phyloP scores from a whole-genome alignment of 768 basidiomycete species.

The Tylopilus intermedius region DNA sequence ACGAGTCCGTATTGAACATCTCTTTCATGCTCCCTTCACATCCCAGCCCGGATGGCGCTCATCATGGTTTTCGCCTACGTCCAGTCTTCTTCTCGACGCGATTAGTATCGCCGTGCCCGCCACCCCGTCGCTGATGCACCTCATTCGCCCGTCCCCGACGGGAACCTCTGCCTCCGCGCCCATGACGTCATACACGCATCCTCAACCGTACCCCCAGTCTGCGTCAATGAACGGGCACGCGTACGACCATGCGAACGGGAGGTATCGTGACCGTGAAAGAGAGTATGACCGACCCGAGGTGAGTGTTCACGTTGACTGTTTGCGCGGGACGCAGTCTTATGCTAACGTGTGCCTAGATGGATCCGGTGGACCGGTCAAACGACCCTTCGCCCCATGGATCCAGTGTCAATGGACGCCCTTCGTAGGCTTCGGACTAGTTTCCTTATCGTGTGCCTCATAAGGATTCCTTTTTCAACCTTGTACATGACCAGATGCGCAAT shows the following conservation, averaged over 20 bases:
- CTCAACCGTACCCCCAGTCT: constrained; percentile 4
- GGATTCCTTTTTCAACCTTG: neutral
- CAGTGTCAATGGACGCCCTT: constrained; percentile 21
- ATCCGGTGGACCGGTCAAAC: constrained; percentile 16
- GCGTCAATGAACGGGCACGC: constrained; percentile 23
- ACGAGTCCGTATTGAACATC: constrained; percentile 22
- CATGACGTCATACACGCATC: constrained; percentile 17
- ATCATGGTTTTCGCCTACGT: neutral
- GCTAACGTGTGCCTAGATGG: constrained; percentile 2
- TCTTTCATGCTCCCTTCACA: neutral
- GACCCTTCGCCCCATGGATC: constrained; percentile 21
- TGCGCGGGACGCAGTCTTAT: neutral
- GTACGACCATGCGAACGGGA: constrained; percentile 24
- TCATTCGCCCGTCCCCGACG: constrained; percentile 27
- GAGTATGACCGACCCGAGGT: constrained; percentile 24
- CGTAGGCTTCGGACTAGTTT: constrained; percentile 6
- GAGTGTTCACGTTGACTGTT: neutral
- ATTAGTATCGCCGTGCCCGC: constrained; percentile 31
- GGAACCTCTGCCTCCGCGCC: constrained; percentile 16
- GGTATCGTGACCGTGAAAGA: constrained; percentile 22
- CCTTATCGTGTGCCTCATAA: neutral
- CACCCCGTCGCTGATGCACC: constrained; percentile 30
- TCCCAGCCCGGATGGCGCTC: neutral
- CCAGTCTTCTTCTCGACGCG: constrained; percentile 30
- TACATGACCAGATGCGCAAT: neutral